These are phyloP conservation scores for Trametes sp. DNA, from an alignment of 1,284 basidiomycete genomes.

Conservation along the genomic window DNA sequence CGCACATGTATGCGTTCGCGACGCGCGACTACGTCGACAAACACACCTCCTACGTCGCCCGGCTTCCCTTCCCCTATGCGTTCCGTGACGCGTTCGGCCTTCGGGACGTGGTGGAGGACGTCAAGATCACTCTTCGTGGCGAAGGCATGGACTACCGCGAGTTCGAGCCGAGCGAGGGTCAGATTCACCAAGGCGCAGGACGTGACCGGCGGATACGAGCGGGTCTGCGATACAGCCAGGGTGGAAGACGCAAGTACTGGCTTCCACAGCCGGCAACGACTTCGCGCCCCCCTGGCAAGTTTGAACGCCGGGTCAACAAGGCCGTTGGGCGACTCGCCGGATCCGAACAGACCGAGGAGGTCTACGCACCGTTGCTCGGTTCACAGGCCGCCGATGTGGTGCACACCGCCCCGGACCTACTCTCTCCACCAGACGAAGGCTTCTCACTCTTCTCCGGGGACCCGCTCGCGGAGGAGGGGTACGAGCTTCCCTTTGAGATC, in stretches of 20 bases:
- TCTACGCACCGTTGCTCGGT: slow-evolving; percentile 80
- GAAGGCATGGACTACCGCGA: slow-evolving; percentile 94
- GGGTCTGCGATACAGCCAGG: slow-evolving; percentile 89
- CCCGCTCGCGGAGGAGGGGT: slow-evolving; percentile 59
- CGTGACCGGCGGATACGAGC: slow-evolving; percentile 86
- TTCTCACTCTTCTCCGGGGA: slow-evolving; percentile 39
- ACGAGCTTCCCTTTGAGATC: slow-evolving; percentile 67
- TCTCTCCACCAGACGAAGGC: slow-evolving; percentile 49
- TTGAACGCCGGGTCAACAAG: slow-evolving; percentile 51
- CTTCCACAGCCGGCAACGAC: slow-evolving; percentile 71
- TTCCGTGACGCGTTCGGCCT: slow-evolving; percentile 88
- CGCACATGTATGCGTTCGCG: slow-evolving; percentile 91
- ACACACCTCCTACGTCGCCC: slow-evolving; percentile 74
- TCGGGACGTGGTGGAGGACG: slow-evolving; percentile 90
- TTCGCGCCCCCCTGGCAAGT: slow-evolving; percentile 47
- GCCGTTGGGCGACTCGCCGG: slow-evolving; percentile 54
- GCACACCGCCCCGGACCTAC: slow-evolving; percentile 67
- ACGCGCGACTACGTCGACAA: slow-evolving; percentile 85
- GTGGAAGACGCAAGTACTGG: slow-evolving; percentile 92
- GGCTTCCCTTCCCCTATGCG: slow-evolving; percentile 89
- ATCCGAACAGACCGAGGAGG: slow-evolving; percentile 61
- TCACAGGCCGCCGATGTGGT: slow-evolving; percentile 73
- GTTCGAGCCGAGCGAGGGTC: slow-evolving; percentile 95
- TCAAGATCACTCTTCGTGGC: slow-evolving; percentile 84
- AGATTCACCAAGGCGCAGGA: slow-evolving; percentile 87